Evolutionary conservation across 306 rosid genomes (phyloP).

Genomic region (Trifolium dubium): DNA sequence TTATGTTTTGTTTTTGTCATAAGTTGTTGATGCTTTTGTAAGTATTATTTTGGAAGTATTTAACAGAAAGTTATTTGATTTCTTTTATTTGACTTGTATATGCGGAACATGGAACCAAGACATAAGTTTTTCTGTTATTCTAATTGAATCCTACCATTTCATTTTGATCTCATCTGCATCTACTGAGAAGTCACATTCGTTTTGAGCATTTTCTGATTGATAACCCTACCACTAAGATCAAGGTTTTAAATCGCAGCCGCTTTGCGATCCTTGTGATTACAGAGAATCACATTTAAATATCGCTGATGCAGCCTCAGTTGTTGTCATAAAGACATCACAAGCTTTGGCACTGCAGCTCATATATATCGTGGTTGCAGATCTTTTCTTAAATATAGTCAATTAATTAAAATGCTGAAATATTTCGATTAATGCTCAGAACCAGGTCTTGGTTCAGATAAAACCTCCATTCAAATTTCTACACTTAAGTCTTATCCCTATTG

Average conservation of each 20-base stretch:
- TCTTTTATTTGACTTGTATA: slow-evolving; percentile 44
- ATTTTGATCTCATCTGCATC: not conserved
- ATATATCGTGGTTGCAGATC: not conserved
- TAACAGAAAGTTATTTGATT: slow-evolving; percentile 34
- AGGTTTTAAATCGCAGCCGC: not conserved
- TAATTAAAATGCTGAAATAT: no score
- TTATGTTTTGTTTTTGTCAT: slow-evolving; percentile 40
- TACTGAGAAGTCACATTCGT: not conserved
- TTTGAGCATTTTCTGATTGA: slow-evolving; percentile 28
- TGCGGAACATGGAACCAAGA: not conserved
- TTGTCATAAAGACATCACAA: not conserved
- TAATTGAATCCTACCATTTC: slow-evolving; percentile 22
- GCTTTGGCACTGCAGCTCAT: not conserved
- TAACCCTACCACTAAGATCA: not conserved
- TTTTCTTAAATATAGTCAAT: not conserved
- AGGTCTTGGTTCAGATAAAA: slow-evolving; percentile 8
- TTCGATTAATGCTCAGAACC: not conserved
- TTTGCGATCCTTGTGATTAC: not conserved
- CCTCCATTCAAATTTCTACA: slow-evolving; percentile 17
- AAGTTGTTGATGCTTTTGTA: slow-evolving; percentile 48
- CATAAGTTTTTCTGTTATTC: slow-evolving; percentile 7
- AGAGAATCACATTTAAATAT: not conserved
- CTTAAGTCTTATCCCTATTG: not conserved
- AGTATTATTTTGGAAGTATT: slow-evolving; percentile 46
- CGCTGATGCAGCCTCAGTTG: not conserved